Percentiles rank a stretch among this genome's conserved stretches.
Evolutionary conservation across 495 filamentous ascomycete species (phyloP).

Genomic region (Trichoderma erinaceum): DNA sequence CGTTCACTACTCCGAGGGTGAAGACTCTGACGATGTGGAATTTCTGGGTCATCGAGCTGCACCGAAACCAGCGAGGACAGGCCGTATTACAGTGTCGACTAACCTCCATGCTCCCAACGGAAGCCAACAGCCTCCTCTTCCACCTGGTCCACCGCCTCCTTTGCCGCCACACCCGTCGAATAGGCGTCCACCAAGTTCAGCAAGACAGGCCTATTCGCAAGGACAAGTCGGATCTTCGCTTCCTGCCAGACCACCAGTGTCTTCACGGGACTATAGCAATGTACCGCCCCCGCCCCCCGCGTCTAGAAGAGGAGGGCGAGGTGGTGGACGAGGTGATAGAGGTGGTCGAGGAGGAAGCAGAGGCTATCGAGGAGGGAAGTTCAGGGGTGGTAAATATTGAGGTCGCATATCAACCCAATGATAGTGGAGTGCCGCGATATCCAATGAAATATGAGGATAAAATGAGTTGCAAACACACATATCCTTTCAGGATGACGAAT

Average conservation of each 20-base stretch:
- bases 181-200: neutral
- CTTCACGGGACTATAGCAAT: neutral
- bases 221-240: neutral
- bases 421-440: neutral
- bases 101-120: constrained; percentile 13
- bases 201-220: neutral
- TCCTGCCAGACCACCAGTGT: neutral
- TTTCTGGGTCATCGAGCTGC: constrained; percentile 15
- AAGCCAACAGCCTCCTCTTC: constrained; percentile 23
- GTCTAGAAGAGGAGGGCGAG: neutral
- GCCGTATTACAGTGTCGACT: constrained; percentile 8
- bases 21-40: constrained; percentile 13
- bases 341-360: neutral
- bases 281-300: neutral
- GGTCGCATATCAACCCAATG: neutral
- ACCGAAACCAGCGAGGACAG: constrained; percentile 15
- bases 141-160: constrained; percentile 25
- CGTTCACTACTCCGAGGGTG: constrained; percentile 17
- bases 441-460: neutral
- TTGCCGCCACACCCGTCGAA: neutral
- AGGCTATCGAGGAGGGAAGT: constrained; percentile 3
- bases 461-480: neutral
- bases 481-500: neutral
- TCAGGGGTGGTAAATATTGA: neutral
- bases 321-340: neutral